Evolutionary conservation across 352 stramenopile genomes (phyloP), one percentile per base, ranked within the genome.

Genomic region (Phytophthora pinifolia): DNA sequence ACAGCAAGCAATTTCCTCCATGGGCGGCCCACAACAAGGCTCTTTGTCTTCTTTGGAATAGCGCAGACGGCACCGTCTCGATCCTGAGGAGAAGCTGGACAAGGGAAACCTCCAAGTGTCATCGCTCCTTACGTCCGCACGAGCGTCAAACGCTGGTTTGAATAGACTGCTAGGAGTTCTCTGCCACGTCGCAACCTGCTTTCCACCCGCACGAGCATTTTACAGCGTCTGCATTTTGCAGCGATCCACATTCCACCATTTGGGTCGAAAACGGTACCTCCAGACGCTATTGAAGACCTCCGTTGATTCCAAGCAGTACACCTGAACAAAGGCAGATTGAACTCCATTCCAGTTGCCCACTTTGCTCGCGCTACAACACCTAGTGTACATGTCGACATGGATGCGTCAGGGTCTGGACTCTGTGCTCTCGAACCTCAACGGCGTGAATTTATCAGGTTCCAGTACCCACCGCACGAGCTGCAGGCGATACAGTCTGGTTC

Each of bases 361-460:
- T 42, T 65, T 22, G 36, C 48, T 1, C 1, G 12, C 1, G 12
- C 18, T 3, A 5, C 37, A 2, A 7, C 5, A 0, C 46, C 64
- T 0, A 36, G 13, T 14, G 18, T 66, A 0, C 54, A 73, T 20
- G 14, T 73, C 0, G 56, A 48, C 29, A 68, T 65, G 59, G 54
- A 61, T n/a, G 59, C 64, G 0, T 65, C 39, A 0, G 36, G 44
- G n/a, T 20, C n/a, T 0, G 64, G 64, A 1, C 10, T 72, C 5
- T 65, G 59, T 20, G 35, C 39, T 10, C 35, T 68, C 2, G 41
- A 65, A n/a, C n/a, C n/a, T n/a, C n/a, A n/a, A n/a, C n/a, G n/a
- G n/a, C n/a, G n/a, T n/a, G n/a, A n/a, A n/a, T 67, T 49, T 27
- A 55, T 65, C 3, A 27, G 55, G 2, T 0, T 58, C 2, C 9